Base-by-base conservation (phyloP, 306 rosid genomes). In the Prosopis cineraria region DNA sequence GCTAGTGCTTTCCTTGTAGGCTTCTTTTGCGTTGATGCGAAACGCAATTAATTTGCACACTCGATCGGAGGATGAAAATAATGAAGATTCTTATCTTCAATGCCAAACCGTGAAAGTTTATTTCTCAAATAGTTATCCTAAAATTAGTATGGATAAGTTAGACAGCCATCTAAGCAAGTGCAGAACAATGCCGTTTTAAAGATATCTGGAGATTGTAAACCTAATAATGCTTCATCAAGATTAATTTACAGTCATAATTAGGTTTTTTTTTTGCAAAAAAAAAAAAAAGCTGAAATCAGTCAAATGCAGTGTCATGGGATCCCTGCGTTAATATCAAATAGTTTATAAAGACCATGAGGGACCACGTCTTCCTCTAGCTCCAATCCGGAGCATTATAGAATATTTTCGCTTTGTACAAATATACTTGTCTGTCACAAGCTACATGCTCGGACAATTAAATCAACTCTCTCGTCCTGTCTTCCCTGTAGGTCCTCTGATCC, bases 1-100 rank as follows among this genome's bases (percentile, higher is more conserved):
- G n/a, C 83, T 48, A 68, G 76, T 85, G 86, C 73, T 30, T 65
- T 85, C 79, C 81, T 22, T 75, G 59, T 65, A 81, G 34, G 86
- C 76, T 60, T 82, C 86, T 75, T 59, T 85, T 75, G 73, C 82
- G 47, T 79, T 66, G 45, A 79, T 79, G 72, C 72, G 68, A 67
- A 31, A 65, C 14, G 72, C 20, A 22, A 67, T 39, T 24, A 22
- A 67, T 39, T 24, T 67, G 52, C 11, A 39, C 52, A 22, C 2
- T 22, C 22, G 9, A 67, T 40, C 17, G 52, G 20, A 67, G 52
- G 1, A 11, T 39, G 11, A 25, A 14, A 24, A 68, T 39, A 3
- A 40, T 41, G 1, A 41, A 24, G 20, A 68, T 68, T 68, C 53
- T 68, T 14, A 60, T 30, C 40, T 60, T 31, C 40, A 24, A 1